Evolutionary conservation across 208 protist species (phyloP), one percentile per base, ranked within the genome.

Genomic region (Novymonas esmeraldas): DNA sequence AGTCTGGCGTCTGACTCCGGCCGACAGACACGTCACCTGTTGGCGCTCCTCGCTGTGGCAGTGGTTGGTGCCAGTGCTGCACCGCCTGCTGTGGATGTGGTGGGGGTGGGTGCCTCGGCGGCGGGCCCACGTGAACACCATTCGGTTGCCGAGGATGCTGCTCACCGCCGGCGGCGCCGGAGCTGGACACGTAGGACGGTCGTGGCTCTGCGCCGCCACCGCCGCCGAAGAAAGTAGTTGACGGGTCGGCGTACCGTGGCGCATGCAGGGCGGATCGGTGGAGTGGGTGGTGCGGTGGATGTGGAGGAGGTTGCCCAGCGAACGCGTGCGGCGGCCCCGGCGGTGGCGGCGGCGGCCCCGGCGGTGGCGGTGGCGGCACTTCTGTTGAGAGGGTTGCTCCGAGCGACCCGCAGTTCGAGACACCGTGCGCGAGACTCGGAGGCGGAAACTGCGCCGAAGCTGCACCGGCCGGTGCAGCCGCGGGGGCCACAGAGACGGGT

Each of bases 171-270:
- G n/a, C 34, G 3, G 0, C 34, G 7, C 13, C 52, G 31, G 33
- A 5, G 52, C 0, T 29, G 18, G 22, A 10, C 20, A 59, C 20
- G 11, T 29, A 26, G 20, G 29, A 6, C n/a, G 24, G 56, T 16
- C 0, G 56, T 16, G 14, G 45, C 10, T 2, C 24, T 48, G 26
- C 59, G 29, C 59, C 39, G 29, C 10, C 39, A 10, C 36, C 45
- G 16, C 20, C 59, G 13, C 45, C 59, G 0, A 54, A 54, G 45
- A 41, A 39, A 6, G 18, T 31, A 18, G 22, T 10, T 2, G 45
- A 52, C 9, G 31, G 59, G 22, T 64, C 59, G 11, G 59, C 18
- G 59, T 64, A 64, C 18, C 59, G 45, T 52, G 59, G 59, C 18
- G 31, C 45, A 6, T 54, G 59, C 0, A 64, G 59, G 10, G 29